Base-by-base conservation (phyloP, 768 basidiomycete species). In the Auriscalpium orientale region DNA sequence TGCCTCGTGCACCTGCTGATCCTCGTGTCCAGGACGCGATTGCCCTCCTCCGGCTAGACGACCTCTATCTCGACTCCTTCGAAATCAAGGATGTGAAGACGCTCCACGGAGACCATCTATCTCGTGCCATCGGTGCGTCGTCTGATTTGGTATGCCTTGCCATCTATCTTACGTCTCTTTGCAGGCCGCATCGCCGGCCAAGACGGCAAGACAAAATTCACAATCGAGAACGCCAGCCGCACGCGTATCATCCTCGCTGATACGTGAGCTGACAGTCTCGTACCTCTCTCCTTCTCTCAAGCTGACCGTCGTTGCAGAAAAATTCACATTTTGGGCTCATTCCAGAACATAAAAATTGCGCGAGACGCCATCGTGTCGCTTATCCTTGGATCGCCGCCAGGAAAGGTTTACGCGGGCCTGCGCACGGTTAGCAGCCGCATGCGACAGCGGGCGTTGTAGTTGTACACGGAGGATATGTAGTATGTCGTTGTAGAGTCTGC, bases 11-110 rank as follows among this genome's bases (percentile, higher is more conserved):
- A 49, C 21, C 21, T n/a, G 3, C 53, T 50, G 46, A 58, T 51
- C 38, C 46, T 51, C 56, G 15, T 34, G 11, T 48, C 1, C 51
- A 98, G 91, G 97, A 99, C 64, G 86, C 95, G 6, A 90, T 99
- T 60, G 97, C 97, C 6, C 84, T 99, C 22, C 80, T 99, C 36
- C 84, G 97, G 59, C 70, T 99, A 64, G 97, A 99, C 67, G 97
- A 98, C 68, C 81, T 99, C 13, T 99, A 98, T 69, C 87, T 99
- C 47, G 97, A 98, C 66, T 94, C 95, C 3, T 97, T 97, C 66
- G 97, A 99, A 71, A 95, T 99, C 71, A 98, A 98, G 70, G 97
- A 99, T 63, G 94, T 98, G 52, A 99, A 99, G 74, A 95, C 92
- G 0, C 79, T 99, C 8, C 94, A 97, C 58, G 97, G 97, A 2